These are phyloP conservation scores for Graphilbum fragrans DNA, from an alignment of 2,329 filamentous ascomycete species.

Conservation along the genomic window DNA sequence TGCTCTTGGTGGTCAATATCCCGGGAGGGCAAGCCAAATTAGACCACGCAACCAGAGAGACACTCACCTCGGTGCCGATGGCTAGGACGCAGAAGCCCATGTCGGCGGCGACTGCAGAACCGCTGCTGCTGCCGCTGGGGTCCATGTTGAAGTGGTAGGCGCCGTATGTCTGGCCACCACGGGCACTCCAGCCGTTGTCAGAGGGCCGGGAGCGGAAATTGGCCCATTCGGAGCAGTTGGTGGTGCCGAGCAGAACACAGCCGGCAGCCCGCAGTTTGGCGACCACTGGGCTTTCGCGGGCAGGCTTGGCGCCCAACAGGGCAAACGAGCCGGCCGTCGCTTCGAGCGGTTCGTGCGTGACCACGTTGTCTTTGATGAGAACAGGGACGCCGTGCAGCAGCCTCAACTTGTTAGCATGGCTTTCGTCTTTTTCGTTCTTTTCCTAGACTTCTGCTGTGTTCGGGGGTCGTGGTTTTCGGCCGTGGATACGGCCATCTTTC, in stretches of 20 bases:
- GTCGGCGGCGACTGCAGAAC: slow-evolving; percentile 46
- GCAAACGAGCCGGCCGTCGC: slow-evolving; percentile 53
- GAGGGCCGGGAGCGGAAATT: slow-evolving; percentile 8
- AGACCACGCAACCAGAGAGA: neutral
- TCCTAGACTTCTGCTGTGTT: neutral
- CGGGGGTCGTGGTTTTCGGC: no score
- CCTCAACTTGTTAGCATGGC: no score
- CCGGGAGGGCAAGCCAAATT: neutral
- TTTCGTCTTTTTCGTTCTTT: no score
- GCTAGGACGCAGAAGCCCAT: slow-evolving; percentile 46
- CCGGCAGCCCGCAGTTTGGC: slow-evolving; percentile 6
- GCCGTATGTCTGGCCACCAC: slow-evolving; percentile 9
- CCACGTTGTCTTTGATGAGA: slow-evolving; percentile 49
- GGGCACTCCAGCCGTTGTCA: slow-evolving; percentile 10
- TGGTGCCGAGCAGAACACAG: slow-evolving; percentile 7
- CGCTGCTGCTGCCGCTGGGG: slow-evolving; percentile 48
- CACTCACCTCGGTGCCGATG: slow-evolving; percentile 49
- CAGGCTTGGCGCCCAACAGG: slow-evolving; percentile 24
- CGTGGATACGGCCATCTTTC: no score
- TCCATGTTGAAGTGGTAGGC: slow-evolving; percentile 7
- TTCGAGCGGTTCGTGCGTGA: slow-evolving; percentile 35
- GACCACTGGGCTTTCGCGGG: slow-evolving; percentile 12
- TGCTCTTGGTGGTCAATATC: no score
- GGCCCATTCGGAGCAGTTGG: slow-evolving; percentile 11
- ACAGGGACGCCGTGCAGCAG: slow-evolving; percentile 8